Evolutionary conservation across 2,329 filamentous ascomycete genomes (phyloP), one percentile per base, ranked within the genome.

Genomic region (Fusarium xylarioides): DNA sequence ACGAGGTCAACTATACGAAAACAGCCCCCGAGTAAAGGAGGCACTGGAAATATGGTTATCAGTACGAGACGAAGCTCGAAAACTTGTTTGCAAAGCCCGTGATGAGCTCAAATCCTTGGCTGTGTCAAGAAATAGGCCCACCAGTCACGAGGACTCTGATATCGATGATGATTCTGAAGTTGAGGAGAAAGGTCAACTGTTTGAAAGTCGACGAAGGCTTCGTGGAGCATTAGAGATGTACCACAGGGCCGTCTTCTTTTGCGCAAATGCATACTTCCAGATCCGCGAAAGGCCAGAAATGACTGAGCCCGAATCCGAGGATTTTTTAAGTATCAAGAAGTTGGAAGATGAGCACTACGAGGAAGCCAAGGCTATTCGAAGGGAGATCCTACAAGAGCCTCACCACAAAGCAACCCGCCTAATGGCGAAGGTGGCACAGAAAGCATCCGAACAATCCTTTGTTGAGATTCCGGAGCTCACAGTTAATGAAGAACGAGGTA

Each of bases 211-310:
- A 38, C 89, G 91, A 38, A 76, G 90, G 47, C 84, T 98, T 28
- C 91, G 94, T 15, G 87, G 86, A 26, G 91, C 93, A 5, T 84
- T 97, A 23, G 94, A 97, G 78, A 82, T 97, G 47, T 88, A 95
- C 68, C 95, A 98, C 79, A 91, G 92, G 73, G 94, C 92, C 35
- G 86, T 90, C 2, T 98, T 98, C 82, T 97, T 97, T 78, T 91
- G 91, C 32, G 94, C 92, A 19, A 97, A 95, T 74, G 92, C 91
- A 0, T 91, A 91, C 74, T 98, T 91, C 78, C 94, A 97, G 78
- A 92, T 97, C 69, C 96, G 95, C 78, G 89, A 90, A 2, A 89
- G 95, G 63, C 81, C 88, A 49, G 85, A 88, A 3, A 83, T 91
- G 75, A 94, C 91, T 0, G 79, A 84, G 28, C 89, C 91, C 2